Conservation (phyloP, 371 early-diverging fungal species). For the Mucor sp. region DNA sequence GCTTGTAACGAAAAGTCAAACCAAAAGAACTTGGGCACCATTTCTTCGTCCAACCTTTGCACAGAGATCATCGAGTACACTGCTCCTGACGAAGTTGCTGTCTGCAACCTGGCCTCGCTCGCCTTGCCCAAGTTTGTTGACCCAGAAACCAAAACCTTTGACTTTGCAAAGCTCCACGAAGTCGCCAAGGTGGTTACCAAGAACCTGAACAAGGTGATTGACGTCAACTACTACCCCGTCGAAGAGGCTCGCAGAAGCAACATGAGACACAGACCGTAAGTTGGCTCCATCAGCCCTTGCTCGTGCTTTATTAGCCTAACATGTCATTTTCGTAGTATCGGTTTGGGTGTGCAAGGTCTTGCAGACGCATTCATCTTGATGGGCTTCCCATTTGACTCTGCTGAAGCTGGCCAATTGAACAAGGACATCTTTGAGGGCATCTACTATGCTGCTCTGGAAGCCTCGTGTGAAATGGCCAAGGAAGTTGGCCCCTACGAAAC, state of each 20-base stretch:
- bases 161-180: slow-evolving; percentile 75
- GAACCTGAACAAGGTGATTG: slow-evolving; percentile 98
- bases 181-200: slow-evolving; percentile 80
- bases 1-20: slow-evolving; percentile 96
- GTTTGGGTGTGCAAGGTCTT: slow-evolving; percentile 99
- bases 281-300: neutral
- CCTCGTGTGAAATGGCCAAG: slow-evolving; percentile 93
- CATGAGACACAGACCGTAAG: slow-evolving; percentile 90
- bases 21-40: slow-evolving; percentile 97
- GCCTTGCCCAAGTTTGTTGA: slow-evolving; percentile 95
- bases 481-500: slow-evolving; percentile 87
- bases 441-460: slow-evolving; percentile 96
- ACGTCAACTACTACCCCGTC: slow-evolving; percentile 97
- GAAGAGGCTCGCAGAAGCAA: slow-evolving; percentile 90
- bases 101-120: slow-evolving; percentile 99
- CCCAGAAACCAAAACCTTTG: slow-evolving; percentile 57
- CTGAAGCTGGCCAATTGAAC: slow-evolving; percentile 91
- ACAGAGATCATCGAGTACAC: slow-evolving; percentile 98
- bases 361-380: slow-evolving; percentile 98
- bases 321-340: slow-evolving; percentile 60
- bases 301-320: neutral
- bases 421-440: slow-evolving; percentile 96
- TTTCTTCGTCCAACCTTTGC: slow-evolving; percentile 86
- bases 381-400: slow-evolving; percentile 96
- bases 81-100: slow-evolving; percentile 96